Conservation (phyloP, 176 grass and related monocot species). For the Sorghum bicolor region Sorghum_bicolor_NCBIv3 NC_012879.2:4622501-4623000, state of each 20-base stretch:
- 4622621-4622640: slow-evolving; percentile 35
- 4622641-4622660: slow-evolving; percentile 20
- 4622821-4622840: slow-evolving; percentile 54
- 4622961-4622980: slow-evolving; percentile 62
- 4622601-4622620: slow-evolving; percentile 71
- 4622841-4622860: slow-evolving; percentile 43
- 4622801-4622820: slow-evolving; percentile 58
- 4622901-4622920: slow-evolving; percentile 51
- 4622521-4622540: slow-evolving; percentile 41
- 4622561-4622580: slow-evolving; percentile 25
- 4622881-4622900: slow-evolving; percentile 97
- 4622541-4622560: slow-evolving; percentile 24
- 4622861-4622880: slow-evolving; percentile 64
- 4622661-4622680: slow-evolving; percentile 18
- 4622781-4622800: slow-evolving; percentile 39
- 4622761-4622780: slow-evolving; percentile 32
- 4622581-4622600: slow-evolving; percentile 50
- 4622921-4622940: slow-evolving; percentile 46
- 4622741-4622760: slow-evolving; percentile 34
- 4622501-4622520: slow-evolving; percentile 18
- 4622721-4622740: slow-evolving; percentile 77
- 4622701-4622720: slow-evolving; percentile 79
- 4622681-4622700: slow-evolving; percentile 58
- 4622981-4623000: slow-evolving; percentile 87
- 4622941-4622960: slow-evolving; percentile 49